Evolutionary conservation across 1,139 yeast genomes (phyloP).

Genomic region (Geotrichum bryndzae): DNA sequence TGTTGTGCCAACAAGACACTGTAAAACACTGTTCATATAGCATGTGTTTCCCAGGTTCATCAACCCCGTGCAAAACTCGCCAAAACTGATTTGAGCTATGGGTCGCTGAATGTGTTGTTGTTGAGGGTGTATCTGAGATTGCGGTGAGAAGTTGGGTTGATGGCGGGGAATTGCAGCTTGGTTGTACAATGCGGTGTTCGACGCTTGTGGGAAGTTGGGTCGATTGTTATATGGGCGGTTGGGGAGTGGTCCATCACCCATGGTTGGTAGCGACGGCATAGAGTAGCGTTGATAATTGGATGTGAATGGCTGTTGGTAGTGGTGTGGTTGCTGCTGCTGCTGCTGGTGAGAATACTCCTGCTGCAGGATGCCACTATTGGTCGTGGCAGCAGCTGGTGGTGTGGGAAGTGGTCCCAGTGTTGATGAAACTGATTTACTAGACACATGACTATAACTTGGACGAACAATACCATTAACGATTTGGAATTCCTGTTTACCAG

Average conservation of each 20-base stretch:
- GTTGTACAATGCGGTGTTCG: background rate
- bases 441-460: conserved; percentile 9
- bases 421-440: background rate
- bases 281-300: conserved; percentile 3
- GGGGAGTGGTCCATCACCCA: background rate
- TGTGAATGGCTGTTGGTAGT: background rate
- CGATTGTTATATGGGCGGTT: background rate
- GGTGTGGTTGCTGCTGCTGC: background rate
- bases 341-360: background rate
- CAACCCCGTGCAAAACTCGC: conserved; percentile 49
- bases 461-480: conserved; percentile 10
- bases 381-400: background rate
- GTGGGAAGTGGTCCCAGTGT: background rate
- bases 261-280: conserved; percentile 8
- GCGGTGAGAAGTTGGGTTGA: background rate
- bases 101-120: background rate
- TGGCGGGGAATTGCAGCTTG: background rate
- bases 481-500: background rate
- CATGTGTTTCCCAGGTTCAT: conserved; percentile 87
- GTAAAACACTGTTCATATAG: conserved; percentile 86
- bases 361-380: background rate
- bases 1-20: conserved; percentile 61
- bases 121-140: background rate
- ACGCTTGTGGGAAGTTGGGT: background rate
- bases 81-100: conserved; percentile 2